These are phyloP conservation scores for Debaryomycetaceae sp. DNA, from an alignment of 1,139 yeast genomes.

Conservation along the genomic window DNA sequence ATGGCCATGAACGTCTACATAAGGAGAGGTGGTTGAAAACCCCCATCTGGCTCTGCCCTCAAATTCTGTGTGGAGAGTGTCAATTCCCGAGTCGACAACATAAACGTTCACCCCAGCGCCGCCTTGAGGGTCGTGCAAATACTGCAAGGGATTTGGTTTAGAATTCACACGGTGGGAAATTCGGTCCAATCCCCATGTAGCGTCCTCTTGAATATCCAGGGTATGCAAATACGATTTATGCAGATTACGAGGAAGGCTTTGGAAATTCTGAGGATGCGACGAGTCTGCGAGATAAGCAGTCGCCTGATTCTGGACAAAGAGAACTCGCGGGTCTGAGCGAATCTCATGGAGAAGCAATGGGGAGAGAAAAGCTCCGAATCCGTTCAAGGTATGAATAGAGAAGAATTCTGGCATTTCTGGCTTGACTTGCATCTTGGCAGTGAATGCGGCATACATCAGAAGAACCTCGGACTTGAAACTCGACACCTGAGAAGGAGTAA, in stretches of 20 bases:
- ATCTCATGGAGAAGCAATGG: conserved; percentile 1
- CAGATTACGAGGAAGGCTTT: no score
- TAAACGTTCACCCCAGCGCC: conserved; percentile 92
- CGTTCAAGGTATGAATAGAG: no score
- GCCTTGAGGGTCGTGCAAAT: conserved; percentile 70
- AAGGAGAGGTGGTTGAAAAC: conserved; percentile 75
- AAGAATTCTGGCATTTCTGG: no score
- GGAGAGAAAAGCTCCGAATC: conserved; percentile 3
- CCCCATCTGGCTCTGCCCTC: conserved; percentile 95
- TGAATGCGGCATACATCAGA: no score
- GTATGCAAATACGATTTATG: no score
- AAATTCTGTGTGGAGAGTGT: conserved; percentile 69
- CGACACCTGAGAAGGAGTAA: no score
- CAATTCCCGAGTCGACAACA: conserved; percentile 89
- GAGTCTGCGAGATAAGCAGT: no score
- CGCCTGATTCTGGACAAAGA: no score
- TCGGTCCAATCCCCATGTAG: conserved; percentile 97
- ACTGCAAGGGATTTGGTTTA: conserved; percentile 70
- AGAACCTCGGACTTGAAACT: no score
- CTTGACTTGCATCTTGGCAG: not conserved
- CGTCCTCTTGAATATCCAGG: conserved; percentile 61
- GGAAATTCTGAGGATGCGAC: no score
- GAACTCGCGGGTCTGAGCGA: no score
- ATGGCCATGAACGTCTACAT: conserved; percentile 90
- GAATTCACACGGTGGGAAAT: conserved; percentile 77